These are phyloP conservation scores for Botrytis pseudocinerea DNA, from an alignment of 2,329 filamentous ascomycete genomes.

Conservation along the genomic window DNA sequence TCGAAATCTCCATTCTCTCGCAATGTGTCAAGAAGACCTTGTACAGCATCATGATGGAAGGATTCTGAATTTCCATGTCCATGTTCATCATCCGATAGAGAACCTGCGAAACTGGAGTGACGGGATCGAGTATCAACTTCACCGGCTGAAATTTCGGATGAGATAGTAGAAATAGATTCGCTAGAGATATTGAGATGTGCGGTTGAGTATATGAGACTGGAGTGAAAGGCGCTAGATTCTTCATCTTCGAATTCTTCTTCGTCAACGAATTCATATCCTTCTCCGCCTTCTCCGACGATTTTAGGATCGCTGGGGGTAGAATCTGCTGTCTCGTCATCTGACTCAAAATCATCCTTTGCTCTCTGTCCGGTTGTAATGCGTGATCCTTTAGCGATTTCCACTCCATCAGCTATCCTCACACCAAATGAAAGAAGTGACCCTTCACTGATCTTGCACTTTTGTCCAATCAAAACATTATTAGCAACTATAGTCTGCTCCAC, in stretches of 20 bases:
- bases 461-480: slow-evolving; percentile 69
- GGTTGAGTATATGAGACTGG: slow-evolving; percentile 42
- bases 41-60: slow-evolving; percentile 86
- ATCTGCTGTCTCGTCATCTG: slow-evolving; percentile 26
- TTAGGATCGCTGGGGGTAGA: slow-evolving; percentile 48
- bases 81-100: slow-evolving; percentile 61
- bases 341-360: slow-evolving; percentile 45
- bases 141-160: slow-evolving; percentile 52
- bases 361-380: slow-evolving; percentile 48
- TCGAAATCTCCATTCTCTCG: slow-evolving; percentile 80
- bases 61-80: slow-evolving; percentile 51
- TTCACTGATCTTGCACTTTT: slow-evolving; percentile 64
- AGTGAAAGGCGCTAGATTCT: slow-evolving; percentile 56
- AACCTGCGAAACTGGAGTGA: slow-evolving; percentile 71
- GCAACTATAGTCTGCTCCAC: slow-evolving; percentile 76
- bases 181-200: slow-evolving; percentile 44
- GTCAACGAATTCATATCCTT: slow-evolving; percentile 65
- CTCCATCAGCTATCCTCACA: slow-evolving; percentile 67
- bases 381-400: slow-evolving; percentile 44
- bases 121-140: slow-evolving; percentile 51
- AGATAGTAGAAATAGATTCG: slow-evolving; percentile 65
- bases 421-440: slow-evolving; percentile 80
- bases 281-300: slow-evolving; percentile 58
- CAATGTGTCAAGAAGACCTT: slow-evolving; percentile 83
- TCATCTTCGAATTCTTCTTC: slow-evolving; percentile 61